phyloP scores from a whole-genome alignment of 768 basidiomycete genomes.

The Serpula lacrymans region DNA sequence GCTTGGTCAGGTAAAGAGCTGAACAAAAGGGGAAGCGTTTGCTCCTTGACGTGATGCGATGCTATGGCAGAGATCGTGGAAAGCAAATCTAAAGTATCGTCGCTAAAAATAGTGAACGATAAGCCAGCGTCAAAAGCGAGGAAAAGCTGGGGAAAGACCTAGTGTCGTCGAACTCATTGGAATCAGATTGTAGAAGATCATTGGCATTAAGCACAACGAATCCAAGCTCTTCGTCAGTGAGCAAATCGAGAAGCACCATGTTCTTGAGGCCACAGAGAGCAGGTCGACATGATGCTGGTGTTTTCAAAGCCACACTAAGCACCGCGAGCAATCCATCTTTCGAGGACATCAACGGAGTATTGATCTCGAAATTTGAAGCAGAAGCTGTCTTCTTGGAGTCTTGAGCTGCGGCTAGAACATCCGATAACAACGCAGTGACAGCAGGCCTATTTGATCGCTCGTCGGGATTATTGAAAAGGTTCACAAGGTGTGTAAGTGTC shows the following conservation, averaged over 20 bases:
- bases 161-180: slow-evolving; percentile 50
- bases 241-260: slow-evolving; percentile 60
- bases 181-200: slow-evolving; percentile 56
- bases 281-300: slow-evolving; percentile 45
- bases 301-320: slow-evolving; percentile 55
- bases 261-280: slow-evolving; percentile 66
- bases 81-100: slow-evolving; percentile 59
- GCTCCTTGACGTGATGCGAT: slow-evolving; percentile 63
- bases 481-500: slow-evolving; percentile 71
- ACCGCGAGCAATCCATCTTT: slow-evolving; percentile 77
- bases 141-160: slow-evolving; percentile 29
- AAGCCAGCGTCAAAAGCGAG: neutral
- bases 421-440: slow-evolving; percentile 63
- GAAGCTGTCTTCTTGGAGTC: slow-evolving; percentile 31
- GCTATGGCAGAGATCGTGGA: slow-evolving; percentile 54
- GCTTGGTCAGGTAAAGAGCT: slow-evolving; percentile 65
- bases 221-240: slow-evolving; percentile 70
- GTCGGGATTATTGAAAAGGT: slow-evolving; percentile 68
- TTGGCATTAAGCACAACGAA: slow-evolving; percentile 77
- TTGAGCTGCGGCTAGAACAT: slow-evolving; percentile 54
- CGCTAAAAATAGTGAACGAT: slow-evolving; percentile 34
- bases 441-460: slow-evolving; percentile 66
- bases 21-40: slow-evolving; percentile 82
- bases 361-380: slow-evolving; percentile 9
- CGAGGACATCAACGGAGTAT: slow-evolving; percentile 48